Evolutionary conservation across 352 stramenopile genomes (phyloP), one percentile per base, ranked within the genome.

Genomic region (Thalassiosira hispida): DNA sequence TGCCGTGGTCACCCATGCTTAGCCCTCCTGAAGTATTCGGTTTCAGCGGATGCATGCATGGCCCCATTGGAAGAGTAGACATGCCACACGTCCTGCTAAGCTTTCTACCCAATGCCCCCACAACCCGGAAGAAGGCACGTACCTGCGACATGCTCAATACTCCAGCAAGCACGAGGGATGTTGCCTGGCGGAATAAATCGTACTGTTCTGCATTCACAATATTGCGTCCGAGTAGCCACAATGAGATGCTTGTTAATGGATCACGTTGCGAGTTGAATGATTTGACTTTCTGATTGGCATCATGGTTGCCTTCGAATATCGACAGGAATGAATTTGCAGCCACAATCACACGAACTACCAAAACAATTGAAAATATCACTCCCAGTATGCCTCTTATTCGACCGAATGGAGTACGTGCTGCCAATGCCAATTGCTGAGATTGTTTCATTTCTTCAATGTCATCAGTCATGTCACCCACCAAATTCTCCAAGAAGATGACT

Each of bases 401-500:
- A 1, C 87, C 87, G 14, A 77, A 23, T 9, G 27, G 44, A 35
- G 85, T 90, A 53, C 87, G 72, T 38, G 87, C 83, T 14, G 47
- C 60, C n/a, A 72, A 38, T 12, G 83, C 87, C 35, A 85, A 33
- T 47, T 75, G 11, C 65, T 90, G 81, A 0, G 79, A 77, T 49
- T 86, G 49, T 35, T 85, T 85, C 80, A 93, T 82, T 70, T 92
- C 87, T n/a, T 78, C 56, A 40, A 91, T 75, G 53, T 92, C 85
- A 52, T 87, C 79, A 14, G 42, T 68, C 65, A 90, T 77, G 65
- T 92, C 87, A 16, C 59, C 61, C 22, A 83, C 59, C 23, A 92
- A 66, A 52, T 77, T 77, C 63, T 87, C 31, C 12, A 82, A 40
- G 35, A 78, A 83, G 25, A 52, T 56, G 9, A 73, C 56, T 44